These are phyloP conservation scores for Penicillium paradoxum DNA, from an alignment of 495 filamentous ascomycete genomes.

Conservation along the genomic window DNA sequence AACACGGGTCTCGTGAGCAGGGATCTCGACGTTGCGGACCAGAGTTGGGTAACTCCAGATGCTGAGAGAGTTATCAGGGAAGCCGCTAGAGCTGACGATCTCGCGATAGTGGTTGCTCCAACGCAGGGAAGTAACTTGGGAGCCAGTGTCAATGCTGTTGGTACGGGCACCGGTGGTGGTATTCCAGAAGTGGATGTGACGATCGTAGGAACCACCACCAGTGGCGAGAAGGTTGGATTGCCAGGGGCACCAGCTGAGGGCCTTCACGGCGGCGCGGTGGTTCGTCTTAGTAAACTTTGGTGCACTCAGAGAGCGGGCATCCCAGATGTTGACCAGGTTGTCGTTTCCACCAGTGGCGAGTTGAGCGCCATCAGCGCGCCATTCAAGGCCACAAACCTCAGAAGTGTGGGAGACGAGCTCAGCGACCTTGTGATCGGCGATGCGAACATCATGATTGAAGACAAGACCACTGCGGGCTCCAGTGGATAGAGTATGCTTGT, in stretches of 20 bases:
- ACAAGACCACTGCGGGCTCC: slow-evolving; percentile 93
- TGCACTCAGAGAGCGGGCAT: slow-evolving; percentile 82
- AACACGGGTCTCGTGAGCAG: slow-evolving; percentile 96
- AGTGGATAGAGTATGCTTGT: slow-evolving; percentile 93
- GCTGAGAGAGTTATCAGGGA: slow-evolving; percentile 96
- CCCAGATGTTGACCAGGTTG: slow-evolving; percentile 98
- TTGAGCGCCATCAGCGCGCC: slow-evolving; percentile 92
- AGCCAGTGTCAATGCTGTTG: slow-evolving; percentile 98
- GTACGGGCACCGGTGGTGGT: slow-evolving; percentile 92
- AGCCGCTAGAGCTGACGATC: slow-evolving; percentile 93
- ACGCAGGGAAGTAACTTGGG: slow-evolving; percentile 88
- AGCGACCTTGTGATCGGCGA: slow-evolving; percentile 95
- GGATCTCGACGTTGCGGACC: slow-evolving; percentile 96
- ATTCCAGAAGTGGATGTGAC: slow-evolving; percentile 99
- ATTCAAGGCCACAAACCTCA: slow-evolving; percentile 96
- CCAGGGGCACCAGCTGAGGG: slow-evolving; percentile 98
- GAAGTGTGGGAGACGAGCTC: slow-evolving; percentile 95
- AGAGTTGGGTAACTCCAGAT: slow-evolving; percentile 98
- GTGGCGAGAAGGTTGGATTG: slow-evolving; percentile 95
- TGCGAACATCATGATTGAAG: slow-evolving; percentile 97
- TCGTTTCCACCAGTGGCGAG: slow-evolving; percentile 97
- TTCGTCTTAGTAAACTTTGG: slow-evolving; percentile 99
- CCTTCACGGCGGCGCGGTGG: slow-evolving; percentile 97
- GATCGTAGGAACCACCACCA: slow-evolving; percentile 91
- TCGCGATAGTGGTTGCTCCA: slow-evolving; percentile 98